Evolutionary conservation across 2,329 filamentous ascomycete genomes (phyloP), one percentile per base, ranked within the genome.

Genomic region (Leptographium galeiforme): DNA sequence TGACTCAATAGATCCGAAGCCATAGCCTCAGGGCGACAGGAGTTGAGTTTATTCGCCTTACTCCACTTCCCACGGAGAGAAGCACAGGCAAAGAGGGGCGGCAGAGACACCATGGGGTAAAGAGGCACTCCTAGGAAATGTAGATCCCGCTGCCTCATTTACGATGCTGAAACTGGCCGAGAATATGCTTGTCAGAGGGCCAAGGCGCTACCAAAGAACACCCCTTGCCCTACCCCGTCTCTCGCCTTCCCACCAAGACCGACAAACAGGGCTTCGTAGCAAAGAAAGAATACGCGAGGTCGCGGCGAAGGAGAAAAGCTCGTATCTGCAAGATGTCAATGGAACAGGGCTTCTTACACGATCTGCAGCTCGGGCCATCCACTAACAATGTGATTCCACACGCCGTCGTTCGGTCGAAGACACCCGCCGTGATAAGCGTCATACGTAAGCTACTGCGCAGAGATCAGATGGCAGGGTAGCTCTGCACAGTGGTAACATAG

Each of bases 121-220:
- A 33, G 14, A 38, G n/a, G 16, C 30, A 36, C 7, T n/a, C 40
- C 8, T 54, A 58, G 59, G 60, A 56, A 59, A 60, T 57, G 63
- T 47, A 53, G 61, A 65, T 64, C 63, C 61, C 61, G 62, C 47
- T 44, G 56, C 57, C 56, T 57, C 59, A 62, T 61, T 55, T 57
- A 48, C 13, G 54, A 49, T 49, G 57, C 63, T 64, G 63, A 63
- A 65, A 64, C 62, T 56, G 56, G 53, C 60, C 58, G 53, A 63
- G 57, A 57, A 60, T 34, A 55, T 50, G 55, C 53, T 55, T 57
- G 60, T 63, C 59, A 56, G 60, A 63, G 58, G 55, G 55, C 54
- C 54, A 60, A 57, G 53, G 52, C 43, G 48, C 41, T 46, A 50
- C 50, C 53, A 52, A 51, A 52, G 41, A 46, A 40, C 43, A 51